These are phyloP conservation scores for Physocladia obscura DNA, from an alignment of 192 early-diverging fungal species.

Conservation along the genomic window DNA sequence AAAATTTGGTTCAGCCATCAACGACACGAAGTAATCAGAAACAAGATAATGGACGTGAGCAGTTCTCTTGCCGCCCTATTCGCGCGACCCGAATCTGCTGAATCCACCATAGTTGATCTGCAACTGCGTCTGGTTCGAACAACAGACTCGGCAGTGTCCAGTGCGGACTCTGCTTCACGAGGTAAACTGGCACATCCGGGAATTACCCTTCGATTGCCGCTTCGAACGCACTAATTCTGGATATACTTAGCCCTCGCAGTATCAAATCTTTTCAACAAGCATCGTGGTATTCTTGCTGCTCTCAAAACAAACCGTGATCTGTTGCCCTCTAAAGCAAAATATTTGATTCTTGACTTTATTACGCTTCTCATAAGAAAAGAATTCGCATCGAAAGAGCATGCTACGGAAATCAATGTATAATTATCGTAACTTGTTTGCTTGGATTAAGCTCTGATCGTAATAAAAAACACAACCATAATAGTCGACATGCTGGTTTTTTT, in stretches of 20 bases:
- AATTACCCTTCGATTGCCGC: background rate
- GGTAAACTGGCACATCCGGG: background rate
- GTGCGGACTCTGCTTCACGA: background rate
- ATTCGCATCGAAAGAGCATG: constrained; percentile 5
- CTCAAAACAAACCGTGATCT: constrained; percentile 17
- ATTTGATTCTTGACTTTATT: constrained; percentile 16
- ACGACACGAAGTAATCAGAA: too few relatives aligned
- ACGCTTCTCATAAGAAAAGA: constrained; percentile 16
- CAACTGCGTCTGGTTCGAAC: constrained; percentile 7
- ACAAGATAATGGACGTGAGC: background rate
- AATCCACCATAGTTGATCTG: constrained; percentile 7
- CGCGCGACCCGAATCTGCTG: background rate
- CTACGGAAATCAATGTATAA: constrained; percentile 36
- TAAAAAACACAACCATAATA: too few relatives aligned
- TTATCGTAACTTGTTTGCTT: too few relatives aligned
- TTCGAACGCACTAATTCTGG: too few relatives aligned
- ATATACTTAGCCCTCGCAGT: constrained; percentile 25
- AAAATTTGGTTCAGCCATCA: too few relatives aligned
- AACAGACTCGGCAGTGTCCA: background rate
- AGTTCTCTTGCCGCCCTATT: background rate
- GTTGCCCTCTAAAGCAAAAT: constrained; percentile 33
- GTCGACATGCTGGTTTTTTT: constrained; percentile 9
- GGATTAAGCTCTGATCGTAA: too few relatives aligned
- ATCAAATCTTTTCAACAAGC: constrained; percentile 33
- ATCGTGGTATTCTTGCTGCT: constrained; percentile 29